Evolutionary conservation across 768 basidiomycete genomes (phyloP).

Genomic region (Cubamyces lactineus): DNA sequence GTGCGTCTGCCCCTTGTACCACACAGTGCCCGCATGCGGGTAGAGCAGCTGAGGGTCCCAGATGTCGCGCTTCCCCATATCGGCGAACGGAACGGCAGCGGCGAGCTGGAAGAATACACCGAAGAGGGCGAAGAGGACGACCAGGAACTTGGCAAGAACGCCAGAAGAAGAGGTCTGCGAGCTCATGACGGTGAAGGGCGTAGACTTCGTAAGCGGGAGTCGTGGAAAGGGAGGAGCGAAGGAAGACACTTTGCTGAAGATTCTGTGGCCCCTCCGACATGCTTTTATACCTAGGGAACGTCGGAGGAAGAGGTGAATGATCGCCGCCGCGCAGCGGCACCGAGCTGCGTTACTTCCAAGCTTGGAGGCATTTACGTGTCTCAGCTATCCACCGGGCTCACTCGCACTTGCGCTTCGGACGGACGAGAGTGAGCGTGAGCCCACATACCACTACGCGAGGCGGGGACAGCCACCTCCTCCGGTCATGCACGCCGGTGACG

Average conservation of each 20-base stretch:
- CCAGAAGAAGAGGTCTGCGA: conserved; percentile 3
- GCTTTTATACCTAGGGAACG: not conserved
- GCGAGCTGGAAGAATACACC: conserved; percentile 19
- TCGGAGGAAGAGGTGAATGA: no score
- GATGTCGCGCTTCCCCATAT: conserved; percentile 23
- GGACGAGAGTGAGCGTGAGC: not conserved
- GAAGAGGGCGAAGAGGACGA: conserved; percentile 17
- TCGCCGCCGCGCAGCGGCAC: no score
- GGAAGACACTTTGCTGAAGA: conserved; percentile 1
- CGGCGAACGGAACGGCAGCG: conserved; percentile 4
- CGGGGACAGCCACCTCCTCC: not conserved
- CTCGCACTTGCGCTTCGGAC: not conserved
- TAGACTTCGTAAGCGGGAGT: conserved; percentile 2
- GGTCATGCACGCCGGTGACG: not conserved
- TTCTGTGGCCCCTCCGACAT: not conserved
- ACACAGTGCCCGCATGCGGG: conserved; percentile 27
- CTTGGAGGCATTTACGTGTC: not conserved
- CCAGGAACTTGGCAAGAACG: not conserved
- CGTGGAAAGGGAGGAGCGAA: not conserved
- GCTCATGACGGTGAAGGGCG: conserved; percentile 8
- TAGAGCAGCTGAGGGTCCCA: conserved; percentile 25
- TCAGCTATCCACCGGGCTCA: not conserved
- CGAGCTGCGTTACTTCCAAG: no score
- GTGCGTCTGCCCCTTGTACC: conserved; percentile 24
- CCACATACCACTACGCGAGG: not conserved